Base-by-base conservation (phyloP, 106 monocot genomes). In the Hemerocallis citrina region DNA sequence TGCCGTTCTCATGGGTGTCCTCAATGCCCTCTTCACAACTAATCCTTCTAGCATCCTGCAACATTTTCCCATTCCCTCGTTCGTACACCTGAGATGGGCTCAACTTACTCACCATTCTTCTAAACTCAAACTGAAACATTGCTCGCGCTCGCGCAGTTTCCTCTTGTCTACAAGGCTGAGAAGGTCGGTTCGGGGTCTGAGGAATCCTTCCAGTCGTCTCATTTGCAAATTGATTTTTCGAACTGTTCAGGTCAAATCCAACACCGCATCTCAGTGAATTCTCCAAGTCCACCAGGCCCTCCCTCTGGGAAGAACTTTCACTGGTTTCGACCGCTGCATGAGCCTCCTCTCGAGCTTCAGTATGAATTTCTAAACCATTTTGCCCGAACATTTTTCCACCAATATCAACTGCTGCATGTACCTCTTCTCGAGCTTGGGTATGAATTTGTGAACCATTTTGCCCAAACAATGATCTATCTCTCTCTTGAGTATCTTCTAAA, bases 201-300 rank as follows among this genome's bases (percentile, higher is more conserved):
- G 61, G 61, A 62, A 44, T 9, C 17, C 43, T 62, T 13, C 42
- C 25, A 43, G n/a, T 29, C 37, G 5, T 38, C 14, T 43, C 29
- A 8, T 41, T 38, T 1, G n/a, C 49, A 36, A 30, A 13, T 33
- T 50, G 65, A 51, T 51, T 65, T 29, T 24, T 8, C 8, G 61
- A 66, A 52, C 38, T 31, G 28, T 61, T 67, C 15, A 84, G 36
- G 42, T 70, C 52, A 52, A 52, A 57, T 41, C 43, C 38, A 24
- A 47, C 21, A 2, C 73, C 54, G 23, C 7, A 22, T 20, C 24
- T 40, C 21, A 64, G 23, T 43, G 55, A 44, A 31, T 23, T 70
- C 30, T 66, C 65, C 29, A 57, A 20, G 9, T 34, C 44, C n/a
- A 54, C 59, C 14, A 62, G 9, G 64, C 71, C 40, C 39, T 31